These are phyloP conservation scores for Penstemon newberryi DNA, from an alignment of 257 asterid genomes.

Conservation along the genomic window DNA sequence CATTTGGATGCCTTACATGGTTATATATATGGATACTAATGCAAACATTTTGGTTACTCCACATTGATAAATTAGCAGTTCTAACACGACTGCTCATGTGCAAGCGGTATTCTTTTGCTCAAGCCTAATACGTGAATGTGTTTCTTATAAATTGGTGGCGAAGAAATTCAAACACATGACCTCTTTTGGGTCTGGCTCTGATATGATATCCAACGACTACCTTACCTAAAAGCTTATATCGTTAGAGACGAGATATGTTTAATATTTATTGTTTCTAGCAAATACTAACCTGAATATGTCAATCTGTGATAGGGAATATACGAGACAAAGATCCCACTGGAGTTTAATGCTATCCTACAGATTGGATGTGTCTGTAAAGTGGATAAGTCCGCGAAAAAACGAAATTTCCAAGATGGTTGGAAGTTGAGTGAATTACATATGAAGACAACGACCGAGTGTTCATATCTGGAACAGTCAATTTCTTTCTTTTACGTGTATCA, in stretches of 20 bases:
- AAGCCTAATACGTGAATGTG: too few relatives aligned
- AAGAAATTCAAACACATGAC: too few relatives aligned
- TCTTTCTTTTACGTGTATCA: slow-evolving; percentile 88
- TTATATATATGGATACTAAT: slow-evolving; percentile 9
- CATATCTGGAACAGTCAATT: slow-evolving; percentile 79
- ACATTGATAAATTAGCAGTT: not conserved
- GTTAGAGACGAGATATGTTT: too few relatives aligned
- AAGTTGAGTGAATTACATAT: slow-evolving; percentile 81
- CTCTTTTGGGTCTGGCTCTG: too few relatives aligned
- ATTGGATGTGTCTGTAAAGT: slow-evolving; percentile 97
- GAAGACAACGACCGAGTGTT: slow-evolving; percentile 96
- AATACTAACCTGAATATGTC: slow-evolving; percentile 22
- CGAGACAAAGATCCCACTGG: slow-evolving; percentile 82
- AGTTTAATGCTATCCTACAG: slow-evolving; percentile 78
- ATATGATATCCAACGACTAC: too few relatives aligned
- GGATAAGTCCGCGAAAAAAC: slow-evolving; percentile 70
- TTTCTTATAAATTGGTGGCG: too few relatives aligned
- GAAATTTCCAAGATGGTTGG: slow-evolving; percentile 83
- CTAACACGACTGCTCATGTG: too few relatives aligned
- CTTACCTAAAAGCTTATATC: too few relatives aligned
- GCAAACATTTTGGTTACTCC: not conserved
- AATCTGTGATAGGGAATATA: slow-evolving; percentile 77
- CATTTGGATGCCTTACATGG: slow-evolving; percentile 20
- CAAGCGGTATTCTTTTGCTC: too few relatives aligned
- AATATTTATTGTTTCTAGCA: too few relatives aligned